These are phyloP conservation scores for Boletellus emodensis DNA, from an alignment of 768 basidiomycete species.

Conservation along the genomic window DNA sequence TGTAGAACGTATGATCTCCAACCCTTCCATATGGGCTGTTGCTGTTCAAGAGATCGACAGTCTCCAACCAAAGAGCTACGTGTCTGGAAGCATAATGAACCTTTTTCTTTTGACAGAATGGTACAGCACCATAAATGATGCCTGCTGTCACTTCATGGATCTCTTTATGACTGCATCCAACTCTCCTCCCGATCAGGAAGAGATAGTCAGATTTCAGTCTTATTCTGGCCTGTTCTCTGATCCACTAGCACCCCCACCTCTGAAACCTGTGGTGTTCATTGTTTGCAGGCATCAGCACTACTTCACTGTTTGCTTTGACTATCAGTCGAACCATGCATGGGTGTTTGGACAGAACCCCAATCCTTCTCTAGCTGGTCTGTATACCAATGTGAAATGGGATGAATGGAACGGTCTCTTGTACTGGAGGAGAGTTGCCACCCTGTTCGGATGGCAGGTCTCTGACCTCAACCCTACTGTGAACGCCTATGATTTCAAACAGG, in stretches of 20 bases:
- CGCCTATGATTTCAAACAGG: not conserved
- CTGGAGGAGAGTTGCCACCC: not conserved
- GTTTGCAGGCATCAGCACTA: conserved; percentile 5
- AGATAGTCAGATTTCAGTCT: not conserved
- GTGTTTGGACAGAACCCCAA: not conserved
- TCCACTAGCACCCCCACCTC: not conserved
- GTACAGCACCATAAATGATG: not conserved
- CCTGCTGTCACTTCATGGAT: not conserved
- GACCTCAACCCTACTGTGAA: not conserved
- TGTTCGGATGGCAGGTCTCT: not conserved
- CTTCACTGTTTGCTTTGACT: conserved; percentile 6
- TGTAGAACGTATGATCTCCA: not conserved
- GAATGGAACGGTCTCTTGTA: not conserved
- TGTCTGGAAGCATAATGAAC: conserved; percentile 3
- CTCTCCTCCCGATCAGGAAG: not conserved
- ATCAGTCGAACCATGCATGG: conserved; percentile 4
- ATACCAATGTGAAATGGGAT: not conserved
- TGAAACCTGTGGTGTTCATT: conserved; percentile 2
- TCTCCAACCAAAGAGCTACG: conserved; percentile 1
- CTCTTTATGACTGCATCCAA: not conserved
- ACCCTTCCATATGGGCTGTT: conserved; percentile 9
- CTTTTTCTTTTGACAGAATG: conserved; percentile 1
- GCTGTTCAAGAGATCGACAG: not conserved
- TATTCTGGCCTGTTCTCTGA: not conserved
- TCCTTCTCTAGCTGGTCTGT: not conserved